Evolutionary conservation across 2,329 filamentous ascomycete species (phyloP).

Genomic region (Trichophaea hybrida): DNA sequence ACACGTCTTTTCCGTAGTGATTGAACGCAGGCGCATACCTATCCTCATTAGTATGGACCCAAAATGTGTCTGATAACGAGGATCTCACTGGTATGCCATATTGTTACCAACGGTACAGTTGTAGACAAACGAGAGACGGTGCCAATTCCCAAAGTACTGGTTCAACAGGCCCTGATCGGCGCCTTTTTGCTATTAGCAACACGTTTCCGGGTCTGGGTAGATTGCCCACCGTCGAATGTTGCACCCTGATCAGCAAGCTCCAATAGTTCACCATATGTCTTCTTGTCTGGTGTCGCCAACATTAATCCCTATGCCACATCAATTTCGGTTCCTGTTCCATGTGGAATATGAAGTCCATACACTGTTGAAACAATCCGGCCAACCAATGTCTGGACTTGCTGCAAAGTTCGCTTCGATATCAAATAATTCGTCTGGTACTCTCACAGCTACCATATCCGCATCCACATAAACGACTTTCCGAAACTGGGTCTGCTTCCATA

Average conservation of each 20-base stretch:
- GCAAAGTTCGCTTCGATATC: conserved; percentile 46
- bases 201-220: background rate
- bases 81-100: conserved; percentile 48
- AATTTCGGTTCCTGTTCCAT: background rate
- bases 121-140: conserved; percentile 85
- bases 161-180: conserved; percentile 93
- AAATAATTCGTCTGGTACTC: conserved; percentile 88
- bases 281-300: conserved; percentile 73
- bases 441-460: conserved; percentile 78
- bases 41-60: background rate
- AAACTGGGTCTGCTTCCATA: conserved; percentile 86
- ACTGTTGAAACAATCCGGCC: conserved; percentile 97
- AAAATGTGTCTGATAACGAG: background rate
- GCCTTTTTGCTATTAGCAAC: conserved; percentile 30
- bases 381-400: conserved; percentile 74
- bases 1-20: conserved; percentile 82
- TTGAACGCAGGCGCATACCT: conserved; percentile 79
- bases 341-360: conserved; percentile 13
- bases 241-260: conserved; percentile 74
- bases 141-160: conserved; percentile 77
- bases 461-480: conserved; percentile 89
- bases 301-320: conserved; percentile 51
- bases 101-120: conserved; percentile 89
- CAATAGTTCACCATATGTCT: conserved; percentile 71
- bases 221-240: conserved; percentile 59